Conservation (phyloP, 2,329 filamentous ascomycete genomes). For the Pseudopithomyces maydicus region DNA sequence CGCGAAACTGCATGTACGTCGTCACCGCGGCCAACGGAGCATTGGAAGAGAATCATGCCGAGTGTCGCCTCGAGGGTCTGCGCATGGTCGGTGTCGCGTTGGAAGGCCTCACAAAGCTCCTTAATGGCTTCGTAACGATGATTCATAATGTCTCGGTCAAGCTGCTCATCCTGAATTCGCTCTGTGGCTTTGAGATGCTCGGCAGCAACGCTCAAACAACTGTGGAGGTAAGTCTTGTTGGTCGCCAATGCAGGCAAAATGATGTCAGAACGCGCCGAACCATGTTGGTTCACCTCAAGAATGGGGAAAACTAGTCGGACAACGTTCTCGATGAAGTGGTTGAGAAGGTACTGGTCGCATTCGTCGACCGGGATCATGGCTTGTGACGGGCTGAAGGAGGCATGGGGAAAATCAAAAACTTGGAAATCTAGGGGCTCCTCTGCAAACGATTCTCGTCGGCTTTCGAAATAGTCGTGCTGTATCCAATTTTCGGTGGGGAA, state of each 20-base stretch:
- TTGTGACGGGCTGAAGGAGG: conserved; percentile 63
- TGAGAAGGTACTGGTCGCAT: conserved; percentile 81
- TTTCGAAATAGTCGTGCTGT: conserved; percentile 71
- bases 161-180: conserved; percentile 69
- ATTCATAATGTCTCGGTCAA: conserved; percentile 89
- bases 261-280: conserved; percentile 78
- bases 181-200: conserved; percentile 87
- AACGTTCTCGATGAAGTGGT: conserved; percentile 89
- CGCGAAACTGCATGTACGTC: conserved; percentile 51
- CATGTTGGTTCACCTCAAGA: conserved; percentile 86
- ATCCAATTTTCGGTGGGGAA: conserved; percentile 74
- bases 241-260: conserved; percentile 86
- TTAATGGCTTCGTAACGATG: conserved; percentile 89
- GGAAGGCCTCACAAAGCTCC: conserved; percentile 80
- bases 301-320: conserved; percentile 90
- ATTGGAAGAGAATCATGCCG: conserved; percentile 96
- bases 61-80: conserved; percentile 91
- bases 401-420: conserved; percentile 82
- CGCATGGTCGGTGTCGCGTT: conserved; percentile 78
- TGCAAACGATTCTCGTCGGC: conserved; percentile 68
- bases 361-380: conserved; percentile 84
- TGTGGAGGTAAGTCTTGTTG: conserved; percentile 94
- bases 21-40: conserved; percentile 83
- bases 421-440: conserved; percentile 68
- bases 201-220: conserved; percentile 90